Evolutionary conservation across 2,329 filamentous ascomycete genomes (phyloP).

Genomic region (Neofusicoccum laricinum): DNA sequence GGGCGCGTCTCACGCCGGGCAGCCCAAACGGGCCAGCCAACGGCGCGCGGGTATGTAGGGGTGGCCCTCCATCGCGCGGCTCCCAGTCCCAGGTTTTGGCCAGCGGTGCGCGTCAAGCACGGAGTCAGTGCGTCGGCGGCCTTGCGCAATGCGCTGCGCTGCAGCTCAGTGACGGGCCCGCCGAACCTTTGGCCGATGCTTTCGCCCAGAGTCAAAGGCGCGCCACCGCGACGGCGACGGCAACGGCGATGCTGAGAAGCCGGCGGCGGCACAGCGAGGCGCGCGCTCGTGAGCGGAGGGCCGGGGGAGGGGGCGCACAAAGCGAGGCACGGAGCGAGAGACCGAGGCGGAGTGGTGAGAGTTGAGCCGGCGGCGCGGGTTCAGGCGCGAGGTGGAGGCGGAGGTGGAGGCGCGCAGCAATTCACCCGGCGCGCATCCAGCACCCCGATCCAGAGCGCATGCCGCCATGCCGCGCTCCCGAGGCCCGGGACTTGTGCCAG

Average conservation of each 20-base stretch:
- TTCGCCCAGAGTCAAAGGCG: neutral
- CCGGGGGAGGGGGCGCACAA: neutral
- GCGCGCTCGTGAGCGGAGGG: neutral
- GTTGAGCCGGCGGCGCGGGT: slow-evolving; percentile 2
- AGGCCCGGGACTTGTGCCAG: neutral
- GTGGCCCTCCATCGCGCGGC: neutral
- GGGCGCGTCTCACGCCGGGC: neutral
- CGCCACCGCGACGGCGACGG: neutral
- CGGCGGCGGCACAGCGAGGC: neutral
- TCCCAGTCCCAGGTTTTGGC: neutral
- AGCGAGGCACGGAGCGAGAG: neutral
- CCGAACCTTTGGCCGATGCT: neutral
- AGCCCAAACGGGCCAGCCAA: too few species aligned
- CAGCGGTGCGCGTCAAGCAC: neutral
- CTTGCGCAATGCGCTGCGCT: neutral
- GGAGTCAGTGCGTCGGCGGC: neutral
- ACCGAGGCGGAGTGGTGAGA: neutral
- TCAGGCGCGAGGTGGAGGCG: neutral
- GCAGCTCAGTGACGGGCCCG: neutral
- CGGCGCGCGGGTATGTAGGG: neutral
- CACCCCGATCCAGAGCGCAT: neutral
- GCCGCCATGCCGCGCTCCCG: neutral
- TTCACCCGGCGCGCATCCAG: neutral
- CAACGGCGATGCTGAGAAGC: too few species aligned
- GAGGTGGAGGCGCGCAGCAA: neutral